Conservation (phyloP, 2,329 filamentous ascomycete genomes). For the Claviceps sp. region DNA sequence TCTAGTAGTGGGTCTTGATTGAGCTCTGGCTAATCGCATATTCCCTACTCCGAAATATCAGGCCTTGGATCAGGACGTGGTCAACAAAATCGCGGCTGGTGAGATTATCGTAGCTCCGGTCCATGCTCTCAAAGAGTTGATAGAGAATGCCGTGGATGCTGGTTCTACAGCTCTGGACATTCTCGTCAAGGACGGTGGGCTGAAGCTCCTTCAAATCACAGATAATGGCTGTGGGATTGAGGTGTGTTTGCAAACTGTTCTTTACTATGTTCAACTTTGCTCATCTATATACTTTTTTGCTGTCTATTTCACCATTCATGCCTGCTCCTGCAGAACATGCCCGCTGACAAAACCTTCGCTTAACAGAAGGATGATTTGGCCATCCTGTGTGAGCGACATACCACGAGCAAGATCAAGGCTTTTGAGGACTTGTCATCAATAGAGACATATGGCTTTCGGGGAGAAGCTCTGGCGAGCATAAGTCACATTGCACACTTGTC, state of each 20-base stretch:
- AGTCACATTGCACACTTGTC: conserved; percentile 95
- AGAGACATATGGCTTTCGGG: conserved; percentile 92
- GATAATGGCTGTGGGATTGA: conserved; percentile 96
- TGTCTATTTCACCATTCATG: not conserved
- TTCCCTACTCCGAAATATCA: conserved; percentile 19
- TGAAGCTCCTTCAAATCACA: conserved; percentile 92
- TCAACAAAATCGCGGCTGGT: conserved; percentile 96
- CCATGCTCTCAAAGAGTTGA: conserved; percentile 88
- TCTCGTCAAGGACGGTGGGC: conserved; percentile 82
- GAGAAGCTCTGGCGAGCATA: conserved; percentile 91
- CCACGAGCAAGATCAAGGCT: conserved; percentile 84
- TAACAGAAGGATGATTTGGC: conserved; percentile 72
- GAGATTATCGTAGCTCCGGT: conserved; percentile 97
- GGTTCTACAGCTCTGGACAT: conserved; percentile 85
- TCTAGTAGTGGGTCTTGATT: not conserved
- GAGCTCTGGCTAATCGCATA: not conserved
- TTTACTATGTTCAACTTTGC: not conserved
- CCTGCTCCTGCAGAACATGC: not conserved
- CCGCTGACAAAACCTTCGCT: too few relatives aligned
- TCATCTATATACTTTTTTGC: not conserved
- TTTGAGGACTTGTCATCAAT: conserved; percentile 90
- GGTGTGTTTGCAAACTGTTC: conserved; percentile 35
- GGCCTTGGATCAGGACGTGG: conserved; percentile 81
- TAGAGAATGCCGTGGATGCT: conserved; percentile 97
- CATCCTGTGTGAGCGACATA: conserved; percentile 91